Conservation (phyloP, 2,329 filamentous ascomycete species). For the Cadophora sp. region DNA sequence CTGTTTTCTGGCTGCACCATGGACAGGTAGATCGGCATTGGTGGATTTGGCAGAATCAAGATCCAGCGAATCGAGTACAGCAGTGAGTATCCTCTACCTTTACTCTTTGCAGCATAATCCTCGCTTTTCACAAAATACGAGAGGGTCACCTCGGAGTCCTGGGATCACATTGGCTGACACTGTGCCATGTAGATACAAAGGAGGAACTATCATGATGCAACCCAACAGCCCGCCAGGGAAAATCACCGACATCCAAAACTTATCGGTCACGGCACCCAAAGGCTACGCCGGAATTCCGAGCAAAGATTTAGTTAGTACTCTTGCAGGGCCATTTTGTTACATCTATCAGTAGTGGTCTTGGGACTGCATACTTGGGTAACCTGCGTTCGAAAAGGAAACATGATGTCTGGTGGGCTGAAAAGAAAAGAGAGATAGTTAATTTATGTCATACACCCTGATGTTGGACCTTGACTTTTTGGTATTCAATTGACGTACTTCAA, state of each 20-base stretch:
- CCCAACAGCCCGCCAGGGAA: constrained; percentile 27
- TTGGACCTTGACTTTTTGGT: no score
- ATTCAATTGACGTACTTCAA: no score
- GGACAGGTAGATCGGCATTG: constrained; percentile 31
- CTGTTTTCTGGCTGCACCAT: constrained; percentile 24
- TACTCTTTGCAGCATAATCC: no score
- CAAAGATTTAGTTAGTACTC: constrained; percentile 26
- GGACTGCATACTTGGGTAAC: background rate
- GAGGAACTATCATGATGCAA: constrained; percentile 29
- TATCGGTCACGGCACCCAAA: constrained; percentile 25
- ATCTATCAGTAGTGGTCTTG: constrained; percentile 23
- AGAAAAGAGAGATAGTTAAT: no score
- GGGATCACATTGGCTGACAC: background rate
- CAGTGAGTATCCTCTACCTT: constrained; percentile 18
- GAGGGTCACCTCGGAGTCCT: no score
- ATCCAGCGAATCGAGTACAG: constrained; percentile 28
- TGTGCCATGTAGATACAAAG: constrained; percentile 17
- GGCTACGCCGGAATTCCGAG: constrained; percentile 18
- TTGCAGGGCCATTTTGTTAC: constrained; percentile 31
- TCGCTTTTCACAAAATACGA: no score
- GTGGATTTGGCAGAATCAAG: constrained; percentile 35
- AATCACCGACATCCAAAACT: constrained; percentile 28
- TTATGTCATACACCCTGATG: no score
- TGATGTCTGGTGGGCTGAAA: background rate
- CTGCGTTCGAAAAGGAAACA: background rate